Percentiles rank a stretch among this genome's conserved stretches.
Evolutionary conservation across 2,329 filamentous ascomycete species (phyloP).

Genomic region (Dactylonectria macrodidyma): DNA sequence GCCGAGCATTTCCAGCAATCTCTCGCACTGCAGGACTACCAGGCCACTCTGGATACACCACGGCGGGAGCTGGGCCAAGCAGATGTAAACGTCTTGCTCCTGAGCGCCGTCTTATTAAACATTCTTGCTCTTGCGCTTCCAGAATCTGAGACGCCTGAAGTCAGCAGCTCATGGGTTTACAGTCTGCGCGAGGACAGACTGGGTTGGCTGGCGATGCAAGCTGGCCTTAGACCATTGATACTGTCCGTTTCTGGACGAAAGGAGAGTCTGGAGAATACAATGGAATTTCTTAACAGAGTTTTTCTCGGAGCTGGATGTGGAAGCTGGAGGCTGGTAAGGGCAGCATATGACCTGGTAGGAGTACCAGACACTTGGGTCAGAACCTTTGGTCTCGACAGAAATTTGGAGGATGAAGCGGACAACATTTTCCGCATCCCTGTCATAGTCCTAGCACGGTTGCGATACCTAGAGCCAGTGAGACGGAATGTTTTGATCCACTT

Average conservation of each 20-base stretch:
- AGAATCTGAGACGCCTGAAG: neutral
- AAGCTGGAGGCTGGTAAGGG: neutral
- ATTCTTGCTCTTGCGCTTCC: conserved; percentile 18
- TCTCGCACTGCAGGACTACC: conserved; percentile 16
- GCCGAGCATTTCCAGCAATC: conserved; percentile 26
- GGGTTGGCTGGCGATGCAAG: conserved; percentile 22
- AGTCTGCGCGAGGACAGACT: conserved; percentile 9
- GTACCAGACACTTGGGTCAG: conserved; percentile 11
- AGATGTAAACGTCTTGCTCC: conserved; percentile 8
- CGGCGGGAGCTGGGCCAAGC: conserved; percentile 1
- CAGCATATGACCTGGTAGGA: neutral
- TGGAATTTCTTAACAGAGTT: conserved; percentile 10
- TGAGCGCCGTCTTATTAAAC: conserved; percentile 14
- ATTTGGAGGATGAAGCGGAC: neutral
- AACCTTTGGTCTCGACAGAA: conserved; percentile 6
- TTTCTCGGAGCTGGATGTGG: conserved; percentile 8
- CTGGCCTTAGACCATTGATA: conserved; percentile 21
- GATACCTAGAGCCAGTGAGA: neutral
- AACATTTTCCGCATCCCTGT: conserved; percentile 14
- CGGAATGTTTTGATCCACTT: conserved; percentile 12
- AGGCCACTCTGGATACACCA: neutral
- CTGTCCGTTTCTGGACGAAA: conserved; percentile 1
- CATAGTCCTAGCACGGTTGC: conserved; percentile 6
- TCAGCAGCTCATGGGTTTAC: conserved; percentile 16
- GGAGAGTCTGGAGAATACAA: neutral